Conservation (phyloP, 2,329 filamentous ascomycete genomes). For the Lizonia empirigonia region DNA sequence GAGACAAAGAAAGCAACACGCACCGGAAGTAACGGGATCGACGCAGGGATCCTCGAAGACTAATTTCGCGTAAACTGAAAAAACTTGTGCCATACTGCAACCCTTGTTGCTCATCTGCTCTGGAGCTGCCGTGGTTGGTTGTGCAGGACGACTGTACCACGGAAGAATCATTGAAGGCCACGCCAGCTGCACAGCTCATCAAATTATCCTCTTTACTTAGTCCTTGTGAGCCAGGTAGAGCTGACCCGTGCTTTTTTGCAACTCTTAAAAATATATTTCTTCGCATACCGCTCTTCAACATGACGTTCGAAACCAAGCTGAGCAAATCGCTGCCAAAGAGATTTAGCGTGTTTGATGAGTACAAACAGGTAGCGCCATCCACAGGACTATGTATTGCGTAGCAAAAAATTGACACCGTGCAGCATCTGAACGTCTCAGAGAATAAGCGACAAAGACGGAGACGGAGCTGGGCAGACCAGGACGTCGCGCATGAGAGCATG, state of each 20-base stretch:
- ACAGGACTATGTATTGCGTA: too few relatives aligned
- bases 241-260: too few relatives aligned
- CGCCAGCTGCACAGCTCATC: not conserved
- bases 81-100: conserved; percentile 2
- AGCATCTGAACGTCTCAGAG: conserved; percentile 13
- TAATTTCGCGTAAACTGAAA: conserved; percentile 9
- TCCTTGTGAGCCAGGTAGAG: too few relatives aligned
- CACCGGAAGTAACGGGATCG: conserved; percentile 7
- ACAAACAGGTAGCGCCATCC: conserved; percentile 8
- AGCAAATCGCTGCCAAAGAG: conserved; percentile 4
- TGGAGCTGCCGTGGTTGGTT: not conserved
- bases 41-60: conserved; percentile 8
- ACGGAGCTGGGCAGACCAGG: conserved; percentile 14
- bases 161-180: not conserved
- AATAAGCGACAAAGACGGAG: conserved; percentile 1
- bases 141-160: not conserved
- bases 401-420: not conserved
- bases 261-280: not conserved
- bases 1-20: not conserved
- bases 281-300: not conserved
- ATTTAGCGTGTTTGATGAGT: conserved; percentile 12
- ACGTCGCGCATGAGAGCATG: conserved; percentile 8
- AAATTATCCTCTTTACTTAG: not conserved
- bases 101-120: conserved; percentile 1
- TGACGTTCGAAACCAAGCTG: not conserved